phyloP scores from a whole-genome alignment of 345 rosid genomes.

The Eucalyptus cloeziana region DNA sequence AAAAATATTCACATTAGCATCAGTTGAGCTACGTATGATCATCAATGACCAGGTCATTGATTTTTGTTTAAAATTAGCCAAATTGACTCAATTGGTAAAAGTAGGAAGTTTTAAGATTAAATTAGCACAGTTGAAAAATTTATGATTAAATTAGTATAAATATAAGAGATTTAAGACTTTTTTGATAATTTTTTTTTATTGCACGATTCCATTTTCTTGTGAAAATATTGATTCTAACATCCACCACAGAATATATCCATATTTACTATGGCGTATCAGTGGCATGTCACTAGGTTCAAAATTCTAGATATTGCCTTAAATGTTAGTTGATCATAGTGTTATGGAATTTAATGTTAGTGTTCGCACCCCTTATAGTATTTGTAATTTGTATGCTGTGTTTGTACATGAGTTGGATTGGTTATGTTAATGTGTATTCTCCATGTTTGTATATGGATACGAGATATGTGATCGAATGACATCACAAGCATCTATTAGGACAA shows the following conservation, averaged over 20 bases:
- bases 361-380: background rate
- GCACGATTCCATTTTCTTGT: no score
- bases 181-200: no score
- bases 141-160: no score
- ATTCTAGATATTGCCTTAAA: background rate
- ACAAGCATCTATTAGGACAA: background rate
- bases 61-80: accelerated
- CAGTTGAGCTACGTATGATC: accelerated
- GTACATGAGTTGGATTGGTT: background rate
- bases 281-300: background rate
- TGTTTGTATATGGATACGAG: background rate
- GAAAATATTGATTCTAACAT: background rate
- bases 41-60: accelerated
- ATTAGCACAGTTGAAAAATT: no score
- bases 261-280: background rate
- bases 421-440: background rate
- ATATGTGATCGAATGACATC: background rate
- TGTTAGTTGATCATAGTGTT: background rate
- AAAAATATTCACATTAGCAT: accelerated
- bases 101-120: no score
- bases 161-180: no score
- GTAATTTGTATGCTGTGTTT: background rate
- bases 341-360: background rate
- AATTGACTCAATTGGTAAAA: no score
- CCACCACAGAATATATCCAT: background rate